Conservation (phyloP, 768 basidiomycete species). For the Lactarius evosmus region DNA sequence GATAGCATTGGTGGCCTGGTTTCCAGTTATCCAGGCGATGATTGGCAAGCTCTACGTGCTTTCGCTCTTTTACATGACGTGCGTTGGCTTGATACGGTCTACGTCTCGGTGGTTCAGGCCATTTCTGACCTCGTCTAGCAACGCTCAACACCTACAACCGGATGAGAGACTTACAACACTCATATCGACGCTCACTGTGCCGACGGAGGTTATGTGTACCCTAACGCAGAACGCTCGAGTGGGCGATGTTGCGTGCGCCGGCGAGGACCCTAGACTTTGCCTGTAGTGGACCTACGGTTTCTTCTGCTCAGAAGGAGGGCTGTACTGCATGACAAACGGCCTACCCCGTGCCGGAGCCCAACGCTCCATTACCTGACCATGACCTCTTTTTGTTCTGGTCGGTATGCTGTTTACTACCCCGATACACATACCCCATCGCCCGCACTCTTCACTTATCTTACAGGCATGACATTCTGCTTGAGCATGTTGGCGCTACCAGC, state of each 20-base stretch:
- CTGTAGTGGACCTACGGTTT: neutral
- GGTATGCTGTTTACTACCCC: neutral
- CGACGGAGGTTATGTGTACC: neutral
- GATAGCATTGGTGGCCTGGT: conserved; percentile 7
- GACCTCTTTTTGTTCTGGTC: no score
- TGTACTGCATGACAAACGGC: no score
- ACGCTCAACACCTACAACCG: neutral
- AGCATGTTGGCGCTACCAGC: neutral
- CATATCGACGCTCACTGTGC: conserved; percentile 13
- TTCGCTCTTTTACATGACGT: conserved; percentile 18
- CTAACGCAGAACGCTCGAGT: neutral
- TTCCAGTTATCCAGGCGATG: conserved; percentile 1
- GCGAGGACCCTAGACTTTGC: neutral
- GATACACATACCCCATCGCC: neutral
- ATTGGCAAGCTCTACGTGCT: conserved; percentile 23
- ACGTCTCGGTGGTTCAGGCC: neutral
- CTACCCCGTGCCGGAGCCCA: no score
- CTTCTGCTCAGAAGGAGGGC: neutral
- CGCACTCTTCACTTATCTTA: neutral
- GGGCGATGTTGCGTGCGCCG: neutral
- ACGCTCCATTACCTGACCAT: no score
- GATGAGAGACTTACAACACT: neutral
- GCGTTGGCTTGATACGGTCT: neutral
- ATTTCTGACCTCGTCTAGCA: conserved; percentile 9
- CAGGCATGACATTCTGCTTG: neutral